phyloP scores from a whole-genome alignment of 495 filamentous ascomycete genomes.

The Tuber melanosporum region DNA sequence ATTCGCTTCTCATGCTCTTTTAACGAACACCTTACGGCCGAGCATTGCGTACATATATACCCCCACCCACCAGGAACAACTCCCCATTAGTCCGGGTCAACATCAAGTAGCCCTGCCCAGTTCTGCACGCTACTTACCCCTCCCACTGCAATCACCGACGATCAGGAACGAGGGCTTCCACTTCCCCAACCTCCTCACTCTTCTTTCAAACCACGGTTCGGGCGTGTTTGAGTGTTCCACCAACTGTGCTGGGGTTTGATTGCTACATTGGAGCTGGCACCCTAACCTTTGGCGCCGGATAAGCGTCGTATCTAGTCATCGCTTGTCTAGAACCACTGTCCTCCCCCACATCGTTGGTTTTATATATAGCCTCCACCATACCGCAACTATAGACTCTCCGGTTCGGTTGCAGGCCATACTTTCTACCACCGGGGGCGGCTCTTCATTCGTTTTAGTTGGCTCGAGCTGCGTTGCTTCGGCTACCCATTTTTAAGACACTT shows the following conservation, averaged over 20 bases:
- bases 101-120: conserved; percentile 18
- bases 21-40: not conserved
- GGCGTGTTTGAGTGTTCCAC: not conserved
- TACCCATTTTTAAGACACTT: conserved; percentile 7
- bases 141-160: conserved; percentile 38
- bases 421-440: not conserved
- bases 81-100: conserved; percentile 1
- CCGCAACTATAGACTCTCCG: not conserved
- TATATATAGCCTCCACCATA: conserved; percentile 2
- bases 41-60: conserved; percentile 1
- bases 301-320: not conserved
- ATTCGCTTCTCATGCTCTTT: not conserved
- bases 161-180: conserved; percentile 28
- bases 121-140: conserved; percentile 36
- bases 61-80: conserved; percentile 1
- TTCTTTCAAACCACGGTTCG: not conserved
- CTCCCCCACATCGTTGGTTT: not conserved
- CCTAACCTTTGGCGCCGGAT: conserved; percentile 3
- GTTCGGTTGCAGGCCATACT: not conserved
- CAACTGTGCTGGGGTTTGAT: not conserved
- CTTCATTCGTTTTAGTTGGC: not conserved
- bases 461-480: not conserved
- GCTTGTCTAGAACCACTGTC: not conserved
- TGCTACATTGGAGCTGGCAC: not conserved
- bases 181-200: not conserved